phyloP scores from a whole-genome alignment of 805 yeast genomes.

The Saturnispora diversa region DNA sequence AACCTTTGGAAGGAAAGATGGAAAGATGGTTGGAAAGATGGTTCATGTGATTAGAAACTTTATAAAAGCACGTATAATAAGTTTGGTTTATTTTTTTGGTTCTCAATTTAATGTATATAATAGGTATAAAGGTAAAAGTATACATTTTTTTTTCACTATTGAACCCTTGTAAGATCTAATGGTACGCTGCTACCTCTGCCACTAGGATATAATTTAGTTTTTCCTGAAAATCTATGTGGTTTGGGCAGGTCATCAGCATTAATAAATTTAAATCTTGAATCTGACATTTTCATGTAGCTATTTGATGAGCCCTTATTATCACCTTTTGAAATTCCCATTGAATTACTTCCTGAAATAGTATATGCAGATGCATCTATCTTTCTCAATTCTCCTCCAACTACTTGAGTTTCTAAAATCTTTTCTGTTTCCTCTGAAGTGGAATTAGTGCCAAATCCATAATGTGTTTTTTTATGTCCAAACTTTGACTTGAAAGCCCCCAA shows the following conservation, averaged over 20 bases:
- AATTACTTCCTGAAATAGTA: constrained; percentile 40
- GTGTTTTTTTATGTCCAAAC: constrained; percentile 14
- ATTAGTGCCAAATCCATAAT: constrained; percentile 12
- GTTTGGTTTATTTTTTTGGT: no score
- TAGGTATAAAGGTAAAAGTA: no score
- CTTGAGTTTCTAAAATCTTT: constrained; percentile 34
- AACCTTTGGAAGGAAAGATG: constrained; percentile 87
- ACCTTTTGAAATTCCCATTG: constrained; percentile 14
- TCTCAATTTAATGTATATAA: no score
- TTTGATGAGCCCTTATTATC: neutral
- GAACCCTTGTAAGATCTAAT: constrained; percentile 39
- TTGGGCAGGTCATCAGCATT: constrained; percentile 68
- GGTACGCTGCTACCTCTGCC: constrained; percentile 94
- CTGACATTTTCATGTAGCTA: constrained; percentile 49
- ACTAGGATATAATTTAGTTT: constrained; percentile 80
- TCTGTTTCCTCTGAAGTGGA: constrained; percentile 11
- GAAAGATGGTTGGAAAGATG: constrained; percentile 88
- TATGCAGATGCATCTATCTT: constrained; percentile 59
- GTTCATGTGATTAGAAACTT: constrained; percentile 33
- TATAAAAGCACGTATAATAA: constrained; percentile 1
- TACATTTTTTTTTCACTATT: no score
- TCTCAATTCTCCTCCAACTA: constrained; percentile 44
- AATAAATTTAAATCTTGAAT: constrained; percentile 60
- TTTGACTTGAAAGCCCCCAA: constrained; percentile 11
- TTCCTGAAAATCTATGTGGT: constrained; percentile 73